Percentiles rank a stretch among this genome's conserved stretches.
Evolutionary conservation across 768 basidiomycete genomes (phyloP).

Genomic region (Trametes coccinea): DNA sequence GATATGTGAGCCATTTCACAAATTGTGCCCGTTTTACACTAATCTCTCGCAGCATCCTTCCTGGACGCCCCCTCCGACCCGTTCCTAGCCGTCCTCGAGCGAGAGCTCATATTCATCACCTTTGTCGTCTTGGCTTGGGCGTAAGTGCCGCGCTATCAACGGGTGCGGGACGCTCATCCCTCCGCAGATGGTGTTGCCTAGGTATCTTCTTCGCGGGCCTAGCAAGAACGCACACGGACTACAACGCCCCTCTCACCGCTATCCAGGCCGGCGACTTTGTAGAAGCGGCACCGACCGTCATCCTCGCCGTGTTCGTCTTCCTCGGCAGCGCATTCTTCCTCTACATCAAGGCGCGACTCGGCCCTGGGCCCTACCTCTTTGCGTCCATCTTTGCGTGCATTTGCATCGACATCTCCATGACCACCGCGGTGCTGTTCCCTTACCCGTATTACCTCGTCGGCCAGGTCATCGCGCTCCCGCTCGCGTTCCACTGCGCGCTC

Average conservation of each 20-base stretch:
- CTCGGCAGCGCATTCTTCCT: conserved; percentile 56
- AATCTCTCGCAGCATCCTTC: conserved; percentile 48
- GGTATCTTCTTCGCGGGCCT: conserved; percentile 64
- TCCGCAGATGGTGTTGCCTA: conserved; percentile 61
- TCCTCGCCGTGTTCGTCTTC: conserved; percentile 64
- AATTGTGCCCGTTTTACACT: background rate
- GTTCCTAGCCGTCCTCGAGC: conserved; percentile 67
- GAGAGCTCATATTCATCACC: conserved; percentile 55
- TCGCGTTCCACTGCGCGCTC: conserved; percentile 59
- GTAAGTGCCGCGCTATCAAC: conserved; percentile 39
- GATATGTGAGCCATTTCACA: conserved; percentile 44
- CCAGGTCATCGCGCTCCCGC: conserved; percentile 51
- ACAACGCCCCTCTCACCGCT: conserved; percentile 38
- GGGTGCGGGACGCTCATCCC: background rate
- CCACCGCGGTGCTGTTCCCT: conserved; percentile 60
- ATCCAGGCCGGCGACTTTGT: conserved; percentile 57
- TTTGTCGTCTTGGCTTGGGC: conserved; percentile 58
- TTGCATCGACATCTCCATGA: conserved; percentile 58
- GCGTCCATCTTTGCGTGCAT: conserved; percentile 61
- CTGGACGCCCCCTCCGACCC: conserved; percentile 69
- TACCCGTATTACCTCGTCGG: conserved; percentile 68
- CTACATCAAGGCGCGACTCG: conserved; percentile 57
- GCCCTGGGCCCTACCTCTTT: conserved; percentile 64
- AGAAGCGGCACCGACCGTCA: conserved; percentile 57
- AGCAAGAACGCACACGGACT: conserved; percentile 46